Base-by-base conservation (phyloP, 108 stramenopile genomes). In the Epithemia pelagica region DNA sequence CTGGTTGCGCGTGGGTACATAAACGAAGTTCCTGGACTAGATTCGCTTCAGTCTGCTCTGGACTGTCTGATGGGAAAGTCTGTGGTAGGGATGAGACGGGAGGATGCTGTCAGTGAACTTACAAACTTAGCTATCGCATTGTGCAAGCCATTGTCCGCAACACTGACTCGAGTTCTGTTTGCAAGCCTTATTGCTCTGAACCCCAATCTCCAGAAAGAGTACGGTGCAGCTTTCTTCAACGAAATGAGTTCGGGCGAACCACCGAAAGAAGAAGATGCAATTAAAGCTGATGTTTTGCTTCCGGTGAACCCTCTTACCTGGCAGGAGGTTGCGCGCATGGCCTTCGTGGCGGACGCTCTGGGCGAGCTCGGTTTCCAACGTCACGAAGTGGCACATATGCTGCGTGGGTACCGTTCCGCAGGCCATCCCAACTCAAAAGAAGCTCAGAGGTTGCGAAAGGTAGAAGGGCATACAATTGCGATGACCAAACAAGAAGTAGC, bases 371-470 rank as follows among this genome's bases (percentile, higher is more conserved):
- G 93, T 24, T 78, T 73, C 54, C 61, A 72, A 10, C 82, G 85
- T 74, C 77, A 79, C 32, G 93, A 95, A 55, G 65, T 69, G 25
- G 83, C 87, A 0, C 85, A 91, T 59, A 66, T 85, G 28, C 64
- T 90, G 20, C 85, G 87, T 52, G 91, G 91, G 3, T 90, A 88
- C 56, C 74, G 91, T 30, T 88, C 84, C 66, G 82, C 83, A 0
- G 91, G 91, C 15, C 91, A 92, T 74, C 91, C 91, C 3, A 92
- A 92, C 65, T 90, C 88, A 0, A 92, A 92, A 69, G 88, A 92
- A 74, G 88, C 91, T 18, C 83, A 79, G 30, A 68, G 91, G 54
- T 65, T 87, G 58, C 83, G 89, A 52, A 71, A 83, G 32, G 77
- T 81, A 10, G 88, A 92, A 76, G 91, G 88, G 32, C 81, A 83